A percentile compares a stretch with the other conserved stretches of the same genome.
Conservation (phyloP, 257 asterid species). For the Galeopsis tetrahit region DNA sequence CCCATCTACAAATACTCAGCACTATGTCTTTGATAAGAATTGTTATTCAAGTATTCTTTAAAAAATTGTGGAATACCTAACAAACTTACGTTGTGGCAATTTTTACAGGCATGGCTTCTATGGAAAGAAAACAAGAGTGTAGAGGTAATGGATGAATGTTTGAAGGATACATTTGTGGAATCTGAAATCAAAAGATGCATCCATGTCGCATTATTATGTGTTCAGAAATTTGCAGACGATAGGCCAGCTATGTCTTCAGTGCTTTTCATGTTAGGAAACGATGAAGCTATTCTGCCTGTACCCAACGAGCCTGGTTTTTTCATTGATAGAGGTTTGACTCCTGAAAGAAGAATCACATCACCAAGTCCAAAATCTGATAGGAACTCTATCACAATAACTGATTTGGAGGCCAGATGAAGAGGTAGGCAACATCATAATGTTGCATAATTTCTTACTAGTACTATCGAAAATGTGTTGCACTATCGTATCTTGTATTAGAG, state of each 20-base stretch:
- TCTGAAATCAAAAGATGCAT: constrained; percentile 47
- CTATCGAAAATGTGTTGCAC: background rate
- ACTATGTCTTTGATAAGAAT: background rate
- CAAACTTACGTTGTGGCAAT: background rate
- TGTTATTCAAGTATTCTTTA: too few relatives aligned
- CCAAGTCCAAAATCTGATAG: background rate
- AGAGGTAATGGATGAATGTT: constrained; percentile 40
- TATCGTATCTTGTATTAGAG: too few relatives aligned
- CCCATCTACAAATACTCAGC: background rate
- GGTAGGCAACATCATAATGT: background rate
- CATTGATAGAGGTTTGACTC: background rate
- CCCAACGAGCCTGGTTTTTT: constrained; percentile 53
- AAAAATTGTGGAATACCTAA: background rate
- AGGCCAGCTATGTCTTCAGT: constrained; percentile 46
- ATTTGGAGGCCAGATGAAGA: constrained; percentile 29
- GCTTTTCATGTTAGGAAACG: constrained; percentile 43
- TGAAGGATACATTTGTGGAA: constrained; percentile 28
- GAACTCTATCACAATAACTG: constrained; percentile 25
- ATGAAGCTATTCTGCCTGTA: constrained; percentile 34
- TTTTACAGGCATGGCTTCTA: constrained; percentile 46
- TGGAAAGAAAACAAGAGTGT: constrained; percentile 37
- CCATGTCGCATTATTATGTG: constrained; percentile 48
- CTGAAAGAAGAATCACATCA: constrained; percentile 22
- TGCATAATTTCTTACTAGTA: background rate
- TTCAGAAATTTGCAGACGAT: constrained; percentile 38